Conservation (phyloP, 148 eudicot genomes). For the Rhododendron kiyosumense region DNA sequence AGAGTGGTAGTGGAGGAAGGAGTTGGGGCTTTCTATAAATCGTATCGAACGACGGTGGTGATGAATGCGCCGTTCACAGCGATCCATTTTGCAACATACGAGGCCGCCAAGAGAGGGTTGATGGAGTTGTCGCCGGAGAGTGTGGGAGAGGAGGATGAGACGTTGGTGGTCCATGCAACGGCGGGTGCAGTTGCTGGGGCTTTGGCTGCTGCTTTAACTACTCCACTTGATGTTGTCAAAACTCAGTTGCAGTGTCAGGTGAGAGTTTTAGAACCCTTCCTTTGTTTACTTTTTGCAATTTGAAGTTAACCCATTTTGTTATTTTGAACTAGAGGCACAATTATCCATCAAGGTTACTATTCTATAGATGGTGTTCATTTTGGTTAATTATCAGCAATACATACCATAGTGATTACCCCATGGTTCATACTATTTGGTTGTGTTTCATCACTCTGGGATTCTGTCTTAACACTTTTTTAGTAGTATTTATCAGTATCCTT, state of each 20-base stretch:
- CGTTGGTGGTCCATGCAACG: constrained; percentile 36
- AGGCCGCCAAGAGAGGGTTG: constrained; percentile 35
- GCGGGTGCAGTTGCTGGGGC: constrained; percentile 45
- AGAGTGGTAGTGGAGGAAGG: constrained; percentile 40
- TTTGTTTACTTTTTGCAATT: background rate
- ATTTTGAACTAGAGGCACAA: background rate
- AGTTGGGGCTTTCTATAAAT: constrained; percentile 32
- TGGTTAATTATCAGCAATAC: background rate
- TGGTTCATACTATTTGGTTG: background rate
- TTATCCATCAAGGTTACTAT: background rate
- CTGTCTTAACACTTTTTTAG: background rate
- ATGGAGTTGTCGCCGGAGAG: constrained; percentile 24
- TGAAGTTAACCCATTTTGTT: background rate
- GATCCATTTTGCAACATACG: constrained; percentile 39
- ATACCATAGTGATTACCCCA: background rate
- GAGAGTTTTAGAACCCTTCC: background rate
- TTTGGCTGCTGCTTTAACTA: constrained; percentile 35
- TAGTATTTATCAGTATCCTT: background rate
- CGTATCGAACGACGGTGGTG: constrained; percentile 35
- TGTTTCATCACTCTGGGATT: background rate
- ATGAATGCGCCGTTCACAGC: constrained; percentile 52
- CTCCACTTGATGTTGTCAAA: constrained; percentile 55
- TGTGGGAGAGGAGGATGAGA: constrained; percentile 36
- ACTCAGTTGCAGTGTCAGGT: constrained; percentile 51
- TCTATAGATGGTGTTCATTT: background rate